Evolutionary conservation across 352 stramenopile species (phyloP), one percentile per base, ranked within the genome.

Genomic region (Phytophthora pini): DNA sequence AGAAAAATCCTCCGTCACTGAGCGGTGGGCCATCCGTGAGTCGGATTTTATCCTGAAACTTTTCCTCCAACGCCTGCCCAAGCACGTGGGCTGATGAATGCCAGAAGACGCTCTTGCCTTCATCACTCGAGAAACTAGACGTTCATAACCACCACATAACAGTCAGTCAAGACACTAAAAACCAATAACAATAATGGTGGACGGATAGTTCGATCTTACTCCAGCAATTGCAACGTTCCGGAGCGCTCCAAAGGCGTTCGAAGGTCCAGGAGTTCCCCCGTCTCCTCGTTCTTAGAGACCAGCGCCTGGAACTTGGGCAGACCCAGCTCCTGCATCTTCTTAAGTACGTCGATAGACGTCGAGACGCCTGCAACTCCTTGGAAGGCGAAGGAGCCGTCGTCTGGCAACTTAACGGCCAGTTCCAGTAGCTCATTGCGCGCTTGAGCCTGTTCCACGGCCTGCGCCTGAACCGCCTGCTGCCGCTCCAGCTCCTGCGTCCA

Each of bases 81-180:
- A 99, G 84, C n/a, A 99, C 95, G 73, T 99, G 98, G 1, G 97
- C 97, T 1, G 93, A 98, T n/a, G 97, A 99, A 77, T 99, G 98
- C 98, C 98, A 99, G 70, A 99, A 98, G 4, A 98, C 77, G 47
- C 75, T 87, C 62, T 91, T 90, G 68, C 82, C 84, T 73, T 88
- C 74, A 12, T 93, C 77, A 24, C 66, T 87, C 15, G 71, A 74
- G 56, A 93, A 93, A 57, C 82, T 93, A 63, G 32, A 13, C 26
- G 26, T 13, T 15, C 20, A 55, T 39, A 45, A 26, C 32, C 10
- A 51, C 4, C 32, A 56, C 31, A 53, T n/a, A 32, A 46, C 5
- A 57, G 48, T 60, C 17, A 59, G 5, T 26, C 36, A 17, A 22
- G 26, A 50, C 46, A 27, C 39, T 32, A 39, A 15, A 36, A 13